Evolutionary conservation across 345 rosid genomes (phyloP).

Genomic region (Tarenaya hassleriana): DNA sequence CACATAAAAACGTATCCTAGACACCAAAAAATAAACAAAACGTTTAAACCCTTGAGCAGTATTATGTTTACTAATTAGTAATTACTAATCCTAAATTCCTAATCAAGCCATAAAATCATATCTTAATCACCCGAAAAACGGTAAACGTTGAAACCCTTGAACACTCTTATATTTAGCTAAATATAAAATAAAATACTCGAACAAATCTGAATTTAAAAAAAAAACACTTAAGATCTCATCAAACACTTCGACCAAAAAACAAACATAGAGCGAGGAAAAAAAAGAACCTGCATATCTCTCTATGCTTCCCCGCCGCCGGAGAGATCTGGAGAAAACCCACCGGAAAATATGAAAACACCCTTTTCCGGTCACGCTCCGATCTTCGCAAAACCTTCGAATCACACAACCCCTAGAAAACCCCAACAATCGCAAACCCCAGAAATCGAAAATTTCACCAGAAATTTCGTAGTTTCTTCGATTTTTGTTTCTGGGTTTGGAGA

Average conservation of each 20-base stretch:
- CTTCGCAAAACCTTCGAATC: constrained; percentile 7
- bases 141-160: too few species aligned
- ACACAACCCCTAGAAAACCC: too few species aligned
- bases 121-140: too few species aligned
- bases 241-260: not conserved
- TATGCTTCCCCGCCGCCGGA: constrained; percentile 10
- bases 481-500: too few species aligned
- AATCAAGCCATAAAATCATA: too few species aligned
- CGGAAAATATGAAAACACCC: not conserved
- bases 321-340: not conserved
- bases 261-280: not conserved
- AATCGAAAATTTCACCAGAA: too few species aligned
- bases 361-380: not conserved
- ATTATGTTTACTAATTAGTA: too few species aligned
- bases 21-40: not conserved
- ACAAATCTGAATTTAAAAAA: not conserved
- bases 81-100: too few species aligned
- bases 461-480: too few species aligned
- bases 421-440: too few species aligned
- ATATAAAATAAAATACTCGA: not conserved
- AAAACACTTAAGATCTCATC: constrained; percentile 5
- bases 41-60: not conserved
- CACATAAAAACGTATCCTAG: too few species aligned
- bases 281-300: constrained; percentile 19
- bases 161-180: not conserved